Base-by-base conservation (phyloP, 1,284 basidiomycete genomes). In the Ceratorhiza oryzae-sativae region DNA sequence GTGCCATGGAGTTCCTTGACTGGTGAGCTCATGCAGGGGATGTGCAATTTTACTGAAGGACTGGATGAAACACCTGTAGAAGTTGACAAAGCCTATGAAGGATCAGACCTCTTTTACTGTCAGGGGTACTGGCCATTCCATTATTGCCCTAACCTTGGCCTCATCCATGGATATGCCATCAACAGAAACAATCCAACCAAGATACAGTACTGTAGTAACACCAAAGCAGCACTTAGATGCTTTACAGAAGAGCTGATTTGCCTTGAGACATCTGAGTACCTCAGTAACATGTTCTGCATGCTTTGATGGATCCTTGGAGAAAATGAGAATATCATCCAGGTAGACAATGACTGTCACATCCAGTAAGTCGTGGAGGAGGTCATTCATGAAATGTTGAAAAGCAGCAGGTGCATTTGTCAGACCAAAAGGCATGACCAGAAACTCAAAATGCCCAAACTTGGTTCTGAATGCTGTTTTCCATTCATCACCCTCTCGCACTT, bases 11-110 rank as follows among this genome's bases (percentile, higher is more conserved):
- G 12, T 20, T 10, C 73, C 73, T 67, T 75, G 77, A 56, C 71
- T 61, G 1, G 75, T 75, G 3, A 80, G 73, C 2, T 59, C 25
- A 13, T 75, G 76, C 1, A 82, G 51, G 3, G 79, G 79, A 0
- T 18, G n/a, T 0, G 76, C 74, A 20, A 79, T 76, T 12, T 62
- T 30, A 0, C 79, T 76, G 73, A 76, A 82, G 25, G 74, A 51
- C 8, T 63, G 39, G 41, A 82, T 77, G 73, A 81, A 82, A 13
- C 76, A 58, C 0, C 78, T 65, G 67, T 81, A 82, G 71, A 78
- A 80, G 71, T 78, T 78, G 2, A 76, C 76, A 27, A 82, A 76
- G 10, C 80, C 80, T 2, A 81, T 48, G 74, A 82, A 81, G 1
- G 48, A 45, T 67, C 77, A 76, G 25, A 78, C 45, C 34, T 80